Conservation (phyloP, 202 grass and related monocot genomes). For the Schoenoplectus tabernaemontani region DNA sequence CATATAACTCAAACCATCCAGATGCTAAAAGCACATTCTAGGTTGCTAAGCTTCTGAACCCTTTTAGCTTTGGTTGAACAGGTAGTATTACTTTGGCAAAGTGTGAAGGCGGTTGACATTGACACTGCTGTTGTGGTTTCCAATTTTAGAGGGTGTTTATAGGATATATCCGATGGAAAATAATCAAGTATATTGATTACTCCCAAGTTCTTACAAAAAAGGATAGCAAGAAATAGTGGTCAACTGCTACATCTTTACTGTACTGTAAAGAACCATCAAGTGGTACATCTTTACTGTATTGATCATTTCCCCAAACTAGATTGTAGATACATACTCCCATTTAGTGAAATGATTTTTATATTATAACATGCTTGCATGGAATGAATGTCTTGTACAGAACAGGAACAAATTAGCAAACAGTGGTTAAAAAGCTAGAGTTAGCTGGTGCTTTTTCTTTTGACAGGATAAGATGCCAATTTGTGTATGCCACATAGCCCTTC, state of each 20-base stretch:
- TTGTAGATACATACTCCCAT: neutral
- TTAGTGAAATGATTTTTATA: neutral
- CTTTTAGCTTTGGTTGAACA: too few species aligned
- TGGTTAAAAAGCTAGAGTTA: slow-evolving; percentile 7
- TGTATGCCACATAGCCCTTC: slow-evolving; percentile 61
- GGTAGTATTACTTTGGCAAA: neutral
- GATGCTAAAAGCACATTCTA: neutral
- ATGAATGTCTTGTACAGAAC: neutral
- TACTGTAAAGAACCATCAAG: neutral
- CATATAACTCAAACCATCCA: neutral
- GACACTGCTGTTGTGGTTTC: neutral
- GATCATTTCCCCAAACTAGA: neutral
- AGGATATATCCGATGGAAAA: neutral
- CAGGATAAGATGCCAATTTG: slow-evolving; percentile 64
- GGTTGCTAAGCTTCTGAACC: neutral
- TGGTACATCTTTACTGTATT: neutral
- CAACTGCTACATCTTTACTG: neutral
- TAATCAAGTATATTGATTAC: neutral
- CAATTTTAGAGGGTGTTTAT: neutral
- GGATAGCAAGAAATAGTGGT: neutral
- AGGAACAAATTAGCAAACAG: slow-evolving; percentile 4
- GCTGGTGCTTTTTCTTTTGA: slow-evolving; percentile 31
- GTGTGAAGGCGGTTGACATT: neutral
- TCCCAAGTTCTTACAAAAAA: neutral
- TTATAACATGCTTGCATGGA: neutral